These are phyloP conservation scores for Datisca glomerata DNA, from an alignment of 306 rosid genomes.

Conservation along the genomic window DNA sequence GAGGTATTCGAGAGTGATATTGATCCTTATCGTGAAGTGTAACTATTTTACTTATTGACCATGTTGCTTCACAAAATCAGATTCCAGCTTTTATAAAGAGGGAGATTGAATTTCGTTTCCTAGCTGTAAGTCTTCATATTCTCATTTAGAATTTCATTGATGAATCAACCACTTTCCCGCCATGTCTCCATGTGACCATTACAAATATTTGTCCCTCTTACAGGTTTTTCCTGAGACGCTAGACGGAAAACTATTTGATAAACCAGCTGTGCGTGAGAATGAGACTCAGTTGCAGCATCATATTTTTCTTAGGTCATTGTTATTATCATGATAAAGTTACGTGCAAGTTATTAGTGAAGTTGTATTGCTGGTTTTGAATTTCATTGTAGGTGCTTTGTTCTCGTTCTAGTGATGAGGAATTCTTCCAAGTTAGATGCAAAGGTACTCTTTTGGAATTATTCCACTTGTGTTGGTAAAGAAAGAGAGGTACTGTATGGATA, in stretches of 20 bases:
- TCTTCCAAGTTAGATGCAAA: constrained; percentile 64
- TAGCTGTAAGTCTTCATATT: constrained; percentile 46
- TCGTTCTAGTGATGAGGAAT: constrained; percentile 82
- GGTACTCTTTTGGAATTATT: constrained; percentile 29
- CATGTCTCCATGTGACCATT: not conserved
- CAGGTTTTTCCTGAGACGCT: constrained; percentile 72
- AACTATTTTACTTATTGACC: too few species aligned
- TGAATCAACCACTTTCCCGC: not conserved
- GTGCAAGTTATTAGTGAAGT: not conserved
- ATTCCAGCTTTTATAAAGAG: constrained; percentile 80
- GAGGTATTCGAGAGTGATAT: constrained; percentile 35
- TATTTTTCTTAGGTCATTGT: not conserved
- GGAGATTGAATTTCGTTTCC: constrained; percentile 87
- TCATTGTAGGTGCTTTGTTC: constrained; percentile 71
- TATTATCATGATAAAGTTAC: not conserved
- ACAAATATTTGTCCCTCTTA: constrained; percentile 9
- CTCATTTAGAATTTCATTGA: not conserved
- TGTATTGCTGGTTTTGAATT: constrained; percentile 3
- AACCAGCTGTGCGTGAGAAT: constrained; percentile 44
- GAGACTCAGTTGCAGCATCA: not conserved
- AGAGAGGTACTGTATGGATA: not conserved
- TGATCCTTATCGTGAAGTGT: not conserved
- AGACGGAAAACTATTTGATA: constrained; percentile 45
- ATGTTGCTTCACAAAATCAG: constrained; percentile 26
- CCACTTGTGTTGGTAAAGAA: not conserved